These are phyloP conservation scores for Melanopsichium pennsylvanicum DNA, from an alignment of 1,284 basidiomycete species.

Conservation along the genomic window DNA sequence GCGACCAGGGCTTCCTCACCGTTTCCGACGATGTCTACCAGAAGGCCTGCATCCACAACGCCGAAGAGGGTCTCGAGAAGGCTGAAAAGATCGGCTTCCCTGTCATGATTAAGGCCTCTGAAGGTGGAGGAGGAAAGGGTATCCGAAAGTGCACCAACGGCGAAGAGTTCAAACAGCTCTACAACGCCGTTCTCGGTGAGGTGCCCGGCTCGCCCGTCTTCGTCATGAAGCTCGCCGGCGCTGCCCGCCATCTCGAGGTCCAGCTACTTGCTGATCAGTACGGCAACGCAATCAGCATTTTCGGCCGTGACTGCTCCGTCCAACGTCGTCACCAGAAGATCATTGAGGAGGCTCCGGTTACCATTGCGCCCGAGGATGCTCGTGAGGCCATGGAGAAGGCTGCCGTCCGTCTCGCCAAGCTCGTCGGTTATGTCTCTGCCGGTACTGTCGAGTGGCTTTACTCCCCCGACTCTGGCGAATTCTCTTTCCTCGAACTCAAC, in stretches of 20 bases:
- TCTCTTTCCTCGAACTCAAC: slow-evolving; percentile 98
- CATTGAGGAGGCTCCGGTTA: slow-evolving; percentile 99
- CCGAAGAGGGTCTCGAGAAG: slow-evolving; percentile 84
- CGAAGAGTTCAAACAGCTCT: slow-evolving; percentile 92
- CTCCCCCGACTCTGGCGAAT: slow-evolving; percentile 89
- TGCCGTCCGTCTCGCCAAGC: slow-evolving; percentile 93
- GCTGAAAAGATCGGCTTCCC: slow-evolving; percentile 93
- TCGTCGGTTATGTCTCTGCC: slow-evolving; percentile 98
- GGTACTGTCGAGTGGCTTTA: slow-evolving; percentile 99
- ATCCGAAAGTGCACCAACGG: slow-evolving; percentile 66
- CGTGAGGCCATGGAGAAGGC: slow-evolving; percentile 96
- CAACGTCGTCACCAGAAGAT: slow-evolving; percentile 99
- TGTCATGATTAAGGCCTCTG: slow-evolving; percentile 99
- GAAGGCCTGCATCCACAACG: slow-evolving; percentile 86
- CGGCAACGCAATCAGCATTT: slow-evolving; percentile 97
- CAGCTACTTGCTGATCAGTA: slow-evolving; percentile 99
- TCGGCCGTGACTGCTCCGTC: slow-evolving; percentile 98
- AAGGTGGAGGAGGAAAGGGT: slow-evolving; percentile 98
- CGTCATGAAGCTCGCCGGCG: slow-evolving; percentile 99
- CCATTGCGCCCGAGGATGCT: slow-evolving; percentile 79
- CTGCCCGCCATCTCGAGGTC: slow-evolving; percentile 96
- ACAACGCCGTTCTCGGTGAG: slow-evolving; percentile 89
- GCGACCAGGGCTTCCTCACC: slow-evolving; percentile 87
- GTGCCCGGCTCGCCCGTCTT: slow-evolving; percentile 97
- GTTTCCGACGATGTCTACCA: slow-evolving; percentile 91